Conservation (phyloP, 1,284 basidiomycete genomes). For the Macrocystidia cucumis region DNA sequence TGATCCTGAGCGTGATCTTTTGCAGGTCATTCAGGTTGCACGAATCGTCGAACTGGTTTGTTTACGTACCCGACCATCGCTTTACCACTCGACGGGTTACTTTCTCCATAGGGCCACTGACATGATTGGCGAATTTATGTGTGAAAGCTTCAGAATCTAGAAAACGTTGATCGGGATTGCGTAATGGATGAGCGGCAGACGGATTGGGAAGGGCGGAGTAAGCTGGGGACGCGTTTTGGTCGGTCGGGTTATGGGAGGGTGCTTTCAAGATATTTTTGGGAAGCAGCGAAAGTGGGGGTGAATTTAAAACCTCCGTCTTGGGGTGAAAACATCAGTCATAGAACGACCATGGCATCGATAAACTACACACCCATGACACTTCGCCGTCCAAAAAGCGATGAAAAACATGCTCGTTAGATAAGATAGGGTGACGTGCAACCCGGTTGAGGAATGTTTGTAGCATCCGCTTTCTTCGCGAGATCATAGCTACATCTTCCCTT, state of each 20-base stretch:
- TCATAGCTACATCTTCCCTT: slow-evolving; percentile 92
- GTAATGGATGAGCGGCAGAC: slow-evolving; percentile 77
- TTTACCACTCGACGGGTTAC: slow-evolving; percentile 89
- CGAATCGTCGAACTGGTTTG: neutral
- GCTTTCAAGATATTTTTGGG: slow-evolving; percentile 96
- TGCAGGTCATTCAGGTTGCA: neutral
- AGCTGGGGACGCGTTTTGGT: slow-evolving; percentile 64
- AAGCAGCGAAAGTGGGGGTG: slow-evolving; percentile 82
- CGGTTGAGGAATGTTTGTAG: slow-evolving; percentile 93
- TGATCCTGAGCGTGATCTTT: slow-evolving; percentile 85
- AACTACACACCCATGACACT: slow-evolving; percentile 78
- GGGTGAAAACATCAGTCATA: slow-evolving; percentile 9
- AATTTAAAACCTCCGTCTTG: slow-evolving; percentile 86
- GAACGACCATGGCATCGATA: slow-evolving; percentile 1
- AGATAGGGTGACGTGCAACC: slow-evolving; percentile 82
- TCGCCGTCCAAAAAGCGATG: slow-evolving; percentile 94
- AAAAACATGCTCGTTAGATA: slow-evolving; percentile 92
- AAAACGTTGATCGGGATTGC: slow-evolving; percentile 90
- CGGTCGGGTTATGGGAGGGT: slow-evolving; percentile 90
- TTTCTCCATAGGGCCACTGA: slow-evolving; percentile 91
- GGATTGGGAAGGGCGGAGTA: slow-evolving; percentile 88
- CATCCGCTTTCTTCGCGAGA: slow-evolving; percentile 89
- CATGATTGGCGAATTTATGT: slow-evolving; percentile 89
- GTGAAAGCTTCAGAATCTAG: slow-evolving; percentile 96
- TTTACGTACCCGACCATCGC: slow-evolving; percentile 78